Evolutionary conservation across 1,284 basidiomycete species (phyloP), one percentile per base, ranked within the genome.

Genomic region (Marasmius oreades): DNA sequence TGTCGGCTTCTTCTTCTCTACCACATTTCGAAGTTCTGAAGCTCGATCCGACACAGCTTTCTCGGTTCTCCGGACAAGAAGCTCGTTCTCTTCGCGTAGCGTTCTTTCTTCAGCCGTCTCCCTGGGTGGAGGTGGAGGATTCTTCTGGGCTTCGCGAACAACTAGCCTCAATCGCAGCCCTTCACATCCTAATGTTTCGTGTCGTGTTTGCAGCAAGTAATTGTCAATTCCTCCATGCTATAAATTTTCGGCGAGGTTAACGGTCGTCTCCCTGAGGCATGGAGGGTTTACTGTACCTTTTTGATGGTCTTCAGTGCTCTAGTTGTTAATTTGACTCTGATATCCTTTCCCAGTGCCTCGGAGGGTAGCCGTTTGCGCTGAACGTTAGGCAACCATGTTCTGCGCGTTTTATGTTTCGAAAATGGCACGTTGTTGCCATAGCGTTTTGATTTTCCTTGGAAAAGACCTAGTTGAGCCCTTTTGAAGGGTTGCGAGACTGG

Each of bases 351-450:
- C 43, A 93, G 69, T 1, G 82, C 70, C 16, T 89, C 86, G 7
- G 88, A 92, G 61, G 74, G 80, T 47, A 93, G 64, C 2, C 83
- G 80, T 69, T 92, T 92, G 57, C 75, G 74, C 62, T 93, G 90
- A 18, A 92, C 78, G 71, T 97, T 97, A 23, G 94, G 92, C 24
- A 92, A 75, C 94, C 94, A 97, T 45, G 85, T 83, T 45, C 94
- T 77, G 51, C 91, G 86, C n/a, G 95, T 95, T 75, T 95, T 95
- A 70, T 89, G 83, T 68, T 91, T 86, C 22, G 93, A 96, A 71
- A 92, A 90, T 0, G 94, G 93, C 52, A 95, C 91, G 67, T 89
- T 95, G 79, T 96, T 95, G 37, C 94, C 94, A 62, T 85, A 87
- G 63, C 84, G 87, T 61, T 87, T 90, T 52, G 75, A 82, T 67